Conservation (phyloP, 2,329 filamentous ascomycete species). For the Plectosphaerella plurivora region DNA sequence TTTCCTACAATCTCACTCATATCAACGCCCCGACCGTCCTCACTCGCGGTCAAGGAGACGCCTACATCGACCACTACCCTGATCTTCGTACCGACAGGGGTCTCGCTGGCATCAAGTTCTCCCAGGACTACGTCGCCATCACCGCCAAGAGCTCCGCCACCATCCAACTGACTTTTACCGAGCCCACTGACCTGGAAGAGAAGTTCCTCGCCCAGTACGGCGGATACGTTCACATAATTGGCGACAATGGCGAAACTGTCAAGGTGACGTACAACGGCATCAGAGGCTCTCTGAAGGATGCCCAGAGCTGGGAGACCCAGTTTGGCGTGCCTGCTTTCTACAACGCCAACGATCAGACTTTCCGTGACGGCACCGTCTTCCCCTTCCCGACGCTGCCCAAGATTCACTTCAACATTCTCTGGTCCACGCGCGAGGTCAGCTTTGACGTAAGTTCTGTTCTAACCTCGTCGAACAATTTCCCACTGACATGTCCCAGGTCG, state of each 20-base stretch:
- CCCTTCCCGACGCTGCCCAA: slow-evolving; percentile 9
- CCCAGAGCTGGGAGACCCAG: slow-evolving; percentile 13
- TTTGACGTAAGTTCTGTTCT: neutral
- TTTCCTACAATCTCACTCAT: slow-evolving; percentile 6
- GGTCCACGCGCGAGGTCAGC: slow-evolving; percentile 10
- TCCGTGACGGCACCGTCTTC: slow-evolving; percentile 12
- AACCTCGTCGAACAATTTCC: neutral
- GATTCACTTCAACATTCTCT: slow-evolving; percentile 11
- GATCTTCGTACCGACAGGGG: neutral
- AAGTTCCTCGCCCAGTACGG: slow-evolving; percentile 3
- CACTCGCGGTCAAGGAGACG: slow-evolving; percentile 4
- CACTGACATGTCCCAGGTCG: neutral
- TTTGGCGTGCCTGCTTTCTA: slow-evolving; percentile 11
- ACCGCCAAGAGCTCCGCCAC: neutral
- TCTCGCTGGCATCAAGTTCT: slow-evolving; percentile 1
- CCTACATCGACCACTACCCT: neutral
- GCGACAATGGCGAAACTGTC: slow-evolving; percentile 2
- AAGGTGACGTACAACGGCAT: slow-evolving; percentile 7
- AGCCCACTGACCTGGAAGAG: neutral
- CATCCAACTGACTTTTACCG: neutral
- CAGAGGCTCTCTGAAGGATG: slow-evolving; percentile 8
- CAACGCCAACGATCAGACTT: slow-evolving; percentile 7
- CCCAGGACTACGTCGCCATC: neutral
- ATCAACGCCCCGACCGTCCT: slow-evolving; percentile 1
- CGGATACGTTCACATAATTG: slow-evolving; percentile 1